Percentiles rank a stretch among this genome's conserved stretches.
These are phyloP conservation scores for Podaxis sp. DNA, from an alignment of 768 basidiomycete species.

Conservation along the genomic window DNA sequence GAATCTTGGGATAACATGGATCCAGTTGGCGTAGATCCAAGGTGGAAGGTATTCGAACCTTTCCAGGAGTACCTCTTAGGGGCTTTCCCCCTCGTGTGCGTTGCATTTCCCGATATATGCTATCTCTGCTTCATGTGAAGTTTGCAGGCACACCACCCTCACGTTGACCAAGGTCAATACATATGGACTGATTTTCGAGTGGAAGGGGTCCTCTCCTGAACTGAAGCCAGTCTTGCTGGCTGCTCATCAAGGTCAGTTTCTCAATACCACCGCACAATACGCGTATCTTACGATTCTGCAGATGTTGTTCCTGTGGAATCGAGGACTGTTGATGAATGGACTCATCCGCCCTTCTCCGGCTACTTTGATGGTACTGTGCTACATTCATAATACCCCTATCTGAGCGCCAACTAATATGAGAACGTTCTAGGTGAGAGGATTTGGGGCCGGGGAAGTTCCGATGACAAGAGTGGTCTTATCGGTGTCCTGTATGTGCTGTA, in stretches of 20 bases:
- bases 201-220: constrained; percentile 59
- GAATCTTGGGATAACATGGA: constrained; percentile 53
- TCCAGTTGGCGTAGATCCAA: constrained; percentile 45
- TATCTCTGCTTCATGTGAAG: not conserved
- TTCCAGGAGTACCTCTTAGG: constrained; percentile 55
- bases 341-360: constrained; percentile 63
- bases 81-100: constrained; percentile 66
- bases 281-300: constrained; percentile 20
- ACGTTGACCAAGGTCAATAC: constrained; percentile 71
- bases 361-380: constrained; percentile 49
- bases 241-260: constrained; percentile 59
- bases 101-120: constrained; percentile 5
- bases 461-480: constrained; percentile 77
- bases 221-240: constrained; percentile 71
- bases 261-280: not conserved
- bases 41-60: constrained; percentile 53
- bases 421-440: constrained; percentile 42
- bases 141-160: constrained; percentile 53
- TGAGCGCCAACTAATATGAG: not conserved
- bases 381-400: not conserved
- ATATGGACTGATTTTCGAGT: constrained; percentile 72
- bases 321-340: constrained; percentile 56
- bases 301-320: constrained; percentile 72
- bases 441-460: constrained; percentile 75
- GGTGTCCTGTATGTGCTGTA: constrained; percentile 50